Evolutionary conservation across 164 flowering plant genomes (phyloP).

Genomic region (Magnolia sinica): DNA sequence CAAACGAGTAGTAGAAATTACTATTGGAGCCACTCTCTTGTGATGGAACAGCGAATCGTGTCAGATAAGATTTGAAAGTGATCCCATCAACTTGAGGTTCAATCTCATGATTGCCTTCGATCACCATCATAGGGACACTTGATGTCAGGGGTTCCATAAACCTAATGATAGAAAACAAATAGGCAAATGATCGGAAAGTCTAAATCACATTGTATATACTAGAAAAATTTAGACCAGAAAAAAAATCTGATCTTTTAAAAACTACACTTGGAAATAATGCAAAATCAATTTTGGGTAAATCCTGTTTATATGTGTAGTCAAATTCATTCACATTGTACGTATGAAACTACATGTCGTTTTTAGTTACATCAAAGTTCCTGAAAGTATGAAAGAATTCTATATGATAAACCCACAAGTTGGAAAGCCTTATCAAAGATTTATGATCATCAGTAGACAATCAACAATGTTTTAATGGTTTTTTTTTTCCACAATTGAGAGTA

Average conservation of each 20-base stretch:
- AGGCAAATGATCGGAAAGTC: background rate
- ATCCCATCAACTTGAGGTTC: slow-evolving; percentile 73
- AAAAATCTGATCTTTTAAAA: background rate
- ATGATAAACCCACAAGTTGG: no score
- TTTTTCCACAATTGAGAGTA: no score
- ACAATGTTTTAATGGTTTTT: no score
- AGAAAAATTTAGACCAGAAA: background rate
- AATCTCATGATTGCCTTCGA: slow-evolving; percentile 94
- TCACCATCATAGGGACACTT: slow-evolving; percentile 87
- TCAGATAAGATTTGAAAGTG: slow-evolving; percentile 60
- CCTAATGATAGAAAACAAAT: slow-evolving; percentile 28
- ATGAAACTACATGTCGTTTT: no score
- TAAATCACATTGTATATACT: background rate
- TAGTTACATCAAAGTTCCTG: no score
- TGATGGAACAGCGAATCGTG: slow-evolving; percentile 83
- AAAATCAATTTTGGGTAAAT: no score
- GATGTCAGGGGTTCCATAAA: slow-evolving; percentile 85
- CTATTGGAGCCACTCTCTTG: slow-evolving; percentile 63
- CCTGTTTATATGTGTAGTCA: no score
- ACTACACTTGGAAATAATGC: background rate
- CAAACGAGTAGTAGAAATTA: slow-evolving; percentile 77
- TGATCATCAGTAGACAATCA: no score
- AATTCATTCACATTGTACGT: no score
- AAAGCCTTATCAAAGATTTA: no score
- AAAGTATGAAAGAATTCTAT: no score